Evolutionary conservation across 2,329 filamentous ascomycete genomes (phyloP).

Genomic region (Huntiella moniliformis): DNA sequence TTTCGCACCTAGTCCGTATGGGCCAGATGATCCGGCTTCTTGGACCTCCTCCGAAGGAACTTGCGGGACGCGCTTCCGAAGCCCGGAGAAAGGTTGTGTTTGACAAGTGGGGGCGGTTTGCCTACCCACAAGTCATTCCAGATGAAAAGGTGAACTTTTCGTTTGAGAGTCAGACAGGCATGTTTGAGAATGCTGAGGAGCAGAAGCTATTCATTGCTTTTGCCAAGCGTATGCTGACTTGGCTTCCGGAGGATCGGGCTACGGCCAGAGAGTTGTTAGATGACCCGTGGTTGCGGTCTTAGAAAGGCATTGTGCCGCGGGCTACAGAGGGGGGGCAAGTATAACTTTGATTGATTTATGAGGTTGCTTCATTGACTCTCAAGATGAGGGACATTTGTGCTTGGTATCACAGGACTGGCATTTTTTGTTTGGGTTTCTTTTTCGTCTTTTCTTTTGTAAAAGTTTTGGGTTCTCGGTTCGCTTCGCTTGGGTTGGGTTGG

Average conservation of each 20-base stretch:
- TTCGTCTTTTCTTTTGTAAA: no score
- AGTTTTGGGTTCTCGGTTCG: no score
- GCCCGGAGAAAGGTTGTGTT: constrained; percentile 9
- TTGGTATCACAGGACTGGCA: background rate
- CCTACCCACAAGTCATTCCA: constrained; percentile 8
- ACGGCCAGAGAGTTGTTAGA: constrained; percentile 17
- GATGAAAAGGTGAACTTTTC: constrained; percentile 6
- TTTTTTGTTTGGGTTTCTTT: background rate
- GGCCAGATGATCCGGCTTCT: constrained; percentile 18
- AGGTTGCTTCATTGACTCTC: background rate
- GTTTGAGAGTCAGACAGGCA: constrained; percentile 8
- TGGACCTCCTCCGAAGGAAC: constrained; percentile 15
- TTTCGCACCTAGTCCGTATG: constrained; percentile 16
- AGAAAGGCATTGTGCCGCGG: background rate
- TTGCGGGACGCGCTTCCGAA: constrained; percentile 13
- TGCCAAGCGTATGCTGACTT: constrained; percentile 17
- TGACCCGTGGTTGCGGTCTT: constrained; percentile 16
- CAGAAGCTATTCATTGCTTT: constrained; percentile 16
- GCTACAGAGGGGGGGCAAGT: no score
- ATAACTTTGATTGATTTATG: no score
- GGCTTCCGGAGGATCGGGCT: constrained; percentile 17
- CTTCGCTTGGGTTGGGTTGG: no score
- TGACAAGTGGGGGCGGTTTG: constrained; percentile 8
- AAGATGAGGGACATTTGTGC: background rate
- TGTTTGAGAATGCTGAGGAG: constrained; percentile 12